Percentiles rank a stretch among this genome's conserved stretches.
phyloP scores from a whole-genome alignment of 2,329 filamentous ascomycete genomes.

The Aspergillus pseudoglaucus region DNA sequence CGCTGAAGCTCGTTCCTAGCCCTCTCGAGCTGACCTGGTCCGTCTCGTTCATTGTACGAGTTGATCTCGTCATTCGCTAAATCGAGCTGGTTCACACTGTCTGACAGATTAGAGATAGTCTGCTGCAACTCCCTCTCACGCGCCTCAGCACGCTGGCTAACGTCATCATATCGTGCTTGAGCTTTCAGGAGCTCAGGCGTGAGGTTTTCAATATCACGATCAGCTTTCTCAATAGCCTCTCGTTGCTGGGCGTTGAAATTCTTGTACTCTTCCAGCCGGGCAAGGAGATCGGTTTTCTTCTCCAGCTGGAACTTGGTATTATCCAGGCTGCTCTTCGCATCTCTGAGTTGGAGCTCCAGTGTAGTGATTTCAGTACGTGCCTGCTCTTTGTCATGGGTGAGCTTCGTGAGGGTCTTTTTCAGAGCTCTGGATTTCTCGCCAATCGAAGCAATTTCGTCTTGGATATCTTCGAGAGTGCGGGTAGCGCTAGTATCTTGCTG shows the following conservation, averaged over 20 bases:
- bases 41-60: constrained; percentile 69
- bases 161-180: constrained; percentile 69
- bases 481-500: constrained; percentile 61
- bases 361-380: constrained; percentile 60
- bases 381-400: constrained; percentile 65
- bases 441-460: constrained; percentile 63
- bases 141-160: constrained; percentile 61
- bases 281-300: constrained; percentile 65
- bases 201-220: constrained; percentile 67
- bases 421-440: constrained; percentile 60
- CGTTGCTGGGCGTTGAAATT: constrained; percentile 62
- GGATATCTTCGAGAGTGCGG: constrained; percentile 75
- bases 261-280: constrained; percentile 67
- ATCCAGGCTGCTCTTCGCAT: constrained; percentile 66
- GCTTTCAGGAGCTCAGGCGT: constrained; percentile 70
- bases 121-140: constrained; percentile 67
- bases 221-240: constrained; percentile 61
- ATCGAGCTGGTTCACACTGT: constrained; percentile 70
- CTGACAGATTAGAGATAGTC: constrained; percentile 64
- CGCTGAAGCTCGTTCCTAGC: constrained; percentile 63
- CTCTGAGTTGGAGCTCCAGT: constrained; percentile 70
- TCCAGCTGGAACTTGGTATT: constrained; percentile 68
- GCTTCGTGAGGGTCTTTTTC: constrained; percentile 58
- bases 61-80: constrained; percentile 71
- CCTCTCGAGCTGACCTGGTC: constrained; percentile 61